phyloP scores from a whole-genome alignment of 2,329 filamentous ascomycete species.

The Thielaviopsis cerberus region DNA sequence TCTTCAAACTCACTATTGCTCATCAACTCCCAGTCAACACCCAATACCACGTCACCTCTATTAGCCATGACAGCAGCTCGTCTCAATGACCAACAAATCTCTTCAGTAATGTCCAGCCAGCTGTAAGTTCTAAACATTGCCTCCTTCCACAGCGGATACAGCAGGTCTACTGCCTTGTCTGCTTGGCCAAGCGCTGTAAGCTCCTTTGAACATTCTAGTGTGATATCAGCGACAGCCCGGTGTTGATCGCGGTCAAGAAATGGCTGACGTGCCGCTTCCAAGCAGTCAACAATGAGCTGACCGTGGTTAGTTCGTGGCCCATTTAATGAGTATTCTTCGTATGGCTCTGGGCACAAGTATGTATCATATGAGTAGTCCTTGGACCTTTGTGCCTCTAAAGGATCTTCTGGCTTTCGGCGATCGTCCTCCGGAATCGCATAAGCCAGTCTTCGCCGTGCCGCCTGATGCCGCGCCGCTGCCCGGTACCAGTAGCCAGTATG shows the following conservation, averaged over 20 bases:
- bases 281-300: constrained; percentile 32
- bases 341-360: constrained; percentile 46
- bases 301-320: constrained; percentile 35
- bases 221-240: constrained; percentile 35
- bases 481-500: constrained; percentile 52
- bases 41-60: constrained; percentile 36
- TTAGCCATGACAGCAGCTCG: constrained; percentile 34
- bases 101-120: constrained; percentile 41
- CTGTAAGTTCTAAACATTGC: constrained; percentile 37
- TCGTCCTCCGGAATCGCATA: constrained; percentile 41
- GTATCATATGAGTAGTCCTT: constrained; percentile 43
- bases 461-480: constrained; percentile 37
- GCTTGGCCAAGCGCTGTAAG: constrained; percentile 31
- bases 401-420: constrained; percentile 30
- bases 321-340: constrained; percentile 37
- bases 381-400: constrained; percentile 28
- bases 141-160: constrained; percentile 39
- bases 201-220: constrained; percentile 38
- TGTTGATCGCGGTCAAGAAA: constrained; percentile 35
- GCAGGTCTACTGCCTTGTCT: constrained; percentile 33
- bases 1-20: constrained; percentile 32
- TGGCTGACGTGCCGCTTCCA: constrained; percentile 32
- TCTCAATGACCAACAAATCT: constrained; percentile 42
- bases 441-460: constrained; percentile 34
- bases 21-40: constrained; percentile 48